Evolutionary conservation across 2,329 filamentous ascomycete species (phyloP).

Genomic region (Aspergillus sp.): DNA sequence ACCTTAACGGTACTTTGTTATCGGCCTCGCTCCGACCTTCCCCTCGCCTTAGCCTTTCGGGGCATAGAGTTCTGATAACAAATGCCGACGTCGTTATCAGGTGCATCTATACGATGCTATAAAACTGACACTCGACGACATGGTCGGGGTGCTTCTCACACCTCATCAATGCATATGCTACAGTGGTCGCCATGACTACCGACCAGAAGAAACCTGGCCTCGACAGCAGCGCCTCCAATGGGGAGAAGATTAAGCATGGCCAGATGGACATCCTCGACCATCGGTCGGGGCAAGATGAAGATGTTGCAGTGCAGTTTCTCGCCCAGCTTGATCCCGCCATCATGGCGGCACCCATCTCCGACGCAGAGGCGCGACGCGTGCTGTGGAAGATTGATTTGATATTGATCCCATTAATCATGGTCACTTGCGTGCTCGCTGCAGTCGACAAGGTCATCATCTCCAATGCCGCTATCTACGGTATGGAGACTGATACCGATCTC

Average conservation of each 20-base stretch:
- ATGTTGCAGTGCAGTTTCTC: constrained; percentile 7
- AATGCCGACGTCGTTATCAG: background rate
- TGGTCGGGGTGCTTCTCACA: background rate
- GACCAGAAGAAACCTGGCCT: background rate
- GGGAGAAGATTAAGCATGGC: background rate
- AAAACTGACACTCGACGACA: background rate
- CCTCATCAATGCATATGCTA: background rate
- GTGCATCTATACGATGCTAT: background rate
- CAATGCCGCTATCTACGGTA: constrained; percentile 6
- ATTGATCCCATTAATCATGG: constrained; percentile 8
- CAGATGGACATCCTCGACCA: background rate
- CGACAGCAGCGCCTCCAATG: background rate
- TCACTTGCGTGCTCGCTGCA: background rate
- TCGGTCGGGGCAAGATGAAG: background rate
- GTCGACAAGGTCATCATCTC: constrained; percentile 11
- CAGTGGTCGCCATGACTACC: background rate
- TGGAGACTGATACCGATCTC: constrained; percentile 2
- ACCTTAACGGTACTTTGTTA: background rate
- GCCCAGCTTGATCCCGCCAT: constrained; percentile 1
- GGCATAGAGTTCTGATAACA: background rate
- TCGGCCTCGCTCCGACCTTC: constrained; percentile 6
- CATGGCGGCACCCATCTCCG: background rate
- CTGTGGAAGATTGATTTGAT: constrained; percentile 10
- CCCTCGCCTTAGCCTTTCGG: background rate
- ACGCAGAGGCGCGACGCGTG: constrained; percentile 2